Evolutionary conservation across 2,329 filamentous ascomycete genomes (phyloP), one percentile per base, ranked within the genome.

Genomic region (Cordyceps tenuipes): DNA sequence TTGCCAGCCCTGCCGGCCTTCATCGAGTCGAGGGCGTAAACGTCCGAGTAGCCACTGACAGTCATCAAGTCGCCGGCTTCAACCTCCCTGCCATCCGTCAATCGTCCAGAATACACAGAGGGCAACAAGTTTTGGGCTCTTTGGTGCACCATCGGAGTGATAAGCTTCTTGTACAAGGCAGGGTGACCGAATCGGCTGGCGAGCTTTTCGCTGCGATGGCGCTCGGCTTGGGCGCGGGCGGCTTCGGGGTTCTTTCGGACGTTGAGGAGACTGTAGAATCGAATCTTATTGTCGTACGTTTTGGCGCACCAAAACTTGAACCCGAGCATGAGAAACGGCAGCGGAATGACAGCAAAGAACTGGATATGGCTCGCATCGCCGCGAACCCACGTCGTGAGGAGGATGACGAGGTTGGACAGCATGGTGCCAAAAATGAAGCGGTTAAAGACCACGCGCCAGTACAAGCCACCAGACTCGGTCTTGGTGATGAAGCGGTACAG

Each of bases 401-500:
- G 90, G 29, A 91, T 84, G 59, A 97, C 81, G 10, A 90, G 71
- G 66, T 96, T 91, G 41, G 90, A 83, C 9, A 99, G 77, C 31
- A 96, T 83, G 0, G 85, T 80, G 31, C 85, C 90, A 67, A 97
- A 93, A 26, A 97, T 76, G 71, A 97, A 80, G n/a, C 94, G 88
- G 73, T 99, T 99, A 79, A 91, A 95, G 7, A 97, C 73, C 1
- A 92, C 84, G 19, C 91, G 86, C 94, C 94, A 99, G 70, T 91
- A 96, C 71, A 89, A 84, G 55, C 94, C 94, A 9, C 92, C 94
- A 0, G 92, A 97, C 70, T 99, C 94, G 31, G 88, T 96, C 77
- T 97, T 99, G 51, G 94, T 99, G 64, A 96, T 83, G 69, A 97
- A 97, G 64, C 97, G 88, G 74, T 99, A 96, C 65, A 97, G 82